phyloP scores from a whole-genome alignment of 1,284 basidiomycete genomes.

The Malassezia sympodialis region DNA sequence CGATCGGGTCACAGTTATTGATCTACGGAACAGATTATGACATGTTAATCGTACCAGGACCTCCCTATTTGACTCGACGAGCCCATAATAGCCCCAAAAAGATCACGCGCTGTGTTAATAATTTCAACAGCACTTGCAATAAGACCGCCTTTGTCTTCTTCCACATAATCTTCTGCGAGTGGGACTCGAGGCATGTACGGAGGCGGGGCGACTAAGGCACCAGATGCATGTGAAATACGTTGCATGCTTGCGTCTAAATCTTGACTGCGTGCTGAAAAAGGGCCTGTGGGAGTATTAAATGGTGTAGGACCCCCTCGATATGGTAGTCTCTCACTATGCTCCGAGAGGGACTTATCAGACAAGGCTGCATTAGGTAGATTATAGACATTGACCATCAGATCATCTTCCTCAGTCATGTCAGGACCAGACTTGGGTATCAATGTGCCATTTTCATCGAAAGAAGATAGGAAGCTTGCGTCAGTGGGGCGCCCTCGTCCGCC shows the following conservation, averaged over 20 bases:
- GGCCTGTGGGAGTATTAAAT: constrained; percentile 36
- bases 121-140: constrained; percentile 45
- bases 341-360: constrained; percentile 14
- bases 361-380: constrained; percentile 27
- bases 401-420: constrained; percentile 2
- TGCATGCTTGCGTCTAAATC: neutral
- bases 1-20: neutral
- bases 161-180: constrained; percentile 43
- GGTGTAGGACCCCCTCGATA: constrained; percentile 35
- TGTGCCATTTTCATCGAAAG: neutral
- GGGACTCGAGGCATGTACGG: constrained; percentile 36
- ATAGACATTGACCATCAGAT: constrained; percentile 33
- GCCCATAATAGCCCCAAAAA: constrained; percentile 33
- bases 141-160: constrained; percentile 38
- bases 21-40: neutral
- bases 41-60: constrained; percentile 13
- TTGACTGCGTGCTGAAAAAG: neutral
- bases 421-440: neutral
- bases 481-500: neutral
- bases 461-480: neutral
- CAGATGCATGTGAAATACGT: constrained; percentile 27
- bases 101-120: constrained; percentile 44
- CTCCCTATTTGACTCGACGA: neutral
- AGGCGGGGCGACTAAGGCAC: constrained; percentile 38
- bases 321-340: constrained; percentile 3